Percentiles rank a stretch among this genome's conserved stretches.
phyloP scores from a whole-genome alignment of 345 rosid genomes.

The Euclidium syriacum region DNA sequence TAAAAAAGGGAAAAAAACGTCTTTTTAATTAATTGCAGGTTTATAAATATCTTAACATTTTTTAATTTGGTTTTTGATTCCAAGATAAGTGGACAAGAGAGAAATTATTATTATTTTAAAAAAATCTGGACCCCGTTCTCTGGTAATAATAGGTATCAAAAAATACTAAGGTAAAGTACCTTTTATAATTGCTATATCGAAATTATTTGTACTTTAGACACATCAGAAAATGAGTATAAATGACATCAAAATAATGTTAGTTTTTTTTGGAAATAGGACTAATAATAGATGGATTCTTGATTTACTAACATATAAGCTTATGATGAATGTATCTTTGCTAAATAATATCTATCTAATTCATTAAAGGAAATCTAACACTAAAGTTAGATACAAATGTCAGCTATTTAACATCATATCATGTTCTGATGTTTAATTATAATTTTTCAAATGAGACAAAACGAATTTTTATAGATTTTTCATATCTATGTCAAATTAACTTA shows the following conservation, averaged over 20 bases:
- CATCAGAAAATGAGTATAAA: conserved; percentile 2
- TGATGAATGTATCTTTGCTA: not conserved
- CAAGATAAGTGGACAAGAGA: conserved; percentile 29
- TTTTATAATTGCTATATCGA: not conserved
- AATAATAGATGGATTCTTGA: not conserved
- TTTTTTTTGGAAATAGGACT: not conserved
- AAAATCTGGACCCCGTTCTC: not conserved
- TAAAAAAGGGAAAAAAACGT: conserved; percentile 20
- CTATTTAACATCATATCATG: too few relatives aligned
- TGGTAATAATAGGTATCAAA: not conserved
- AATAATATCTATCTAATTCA: not conserved
- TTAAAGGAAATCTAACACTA: too few relatives aligned
- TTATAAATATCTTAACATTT: not conserved
- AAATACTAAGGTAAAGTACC: not conserved
- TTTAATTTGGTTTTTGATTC: conserved; percentile 22
- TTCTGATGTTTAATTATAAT: too few relatives aligned
- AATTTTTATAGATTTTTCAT: not conserved
- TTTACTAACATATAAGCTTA: not conserved
- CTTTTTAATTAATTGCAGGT: conserved; percentile 15
- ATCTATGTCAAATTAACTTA: not conserved
- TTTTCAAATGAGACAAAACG: too few relatives aligned
- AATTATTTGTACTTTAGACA: not conserved
- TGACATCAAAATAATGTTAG: not conserved
- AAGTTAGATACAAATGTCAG: too few relatives aligned
- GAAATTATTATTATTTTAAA: not conserved